Evolutionary conservation across 768 basidiomycete genomes (phyloP).

Genomic region (Hemileccinum rubropunctum): DNA sequence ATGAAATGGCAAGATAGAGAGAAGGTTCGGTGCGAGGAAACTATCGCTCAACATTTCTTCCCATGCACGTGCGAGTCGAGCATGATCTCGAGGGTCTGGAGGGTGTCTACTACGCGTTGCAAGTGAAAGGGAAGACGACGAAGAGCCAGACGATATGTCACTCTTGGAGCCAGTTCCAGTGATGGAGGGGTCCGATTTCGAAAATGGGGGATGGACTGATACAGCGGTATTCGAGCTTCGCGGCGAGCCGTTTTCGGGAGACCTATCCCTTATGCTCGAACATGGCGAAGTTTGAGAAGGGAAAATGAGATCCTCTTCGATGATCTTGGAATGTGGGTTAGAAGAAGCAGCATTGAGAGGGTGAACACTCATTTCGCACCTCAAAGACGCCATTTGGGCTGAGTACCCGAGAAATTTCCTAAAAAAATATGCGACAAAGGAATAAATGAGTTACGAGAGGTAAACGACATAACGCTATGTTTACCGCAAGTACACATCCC

Average conservation of each 20-base stretch:
- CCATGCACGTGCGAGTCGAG: constrained; percentile 61
- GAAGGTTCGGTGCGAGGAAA: constrained; percentile 52
- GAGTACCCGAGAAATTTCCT: constrained; percentile 71
- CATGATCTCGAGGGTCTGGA: constrained; percentile 58
- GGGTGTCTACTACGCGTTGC: constrained; percentile 16
- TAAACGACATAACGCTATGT: constrained; percentile 11
- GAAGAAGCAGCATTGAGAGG: background rate
- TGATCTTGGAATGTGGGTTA: constrained; percentile 42
- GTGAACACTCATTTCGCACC: constrained; percentile 36
- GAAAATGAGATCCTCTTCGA: constrained; percentile 74
- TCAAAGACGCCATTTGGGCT: constrained; percentile 61
- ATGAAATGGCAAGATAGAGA: constrained; percentile 66
- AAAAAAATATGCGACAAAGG: constrained; percentile 2
- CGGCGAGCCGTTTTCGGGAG: constrained; percentile 22
- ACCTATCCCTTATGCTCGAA: constrained; percentile 10
- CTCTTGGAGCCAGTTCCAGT: constrained; percentile 13
- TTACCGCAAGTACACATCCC: constrained; percentile 64
- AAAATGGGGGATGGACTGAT: constrained; percentile 15
- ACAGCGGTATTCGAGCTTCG: constrained; percentile 29
- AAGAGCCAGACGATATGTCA: constrained; percentile 13
- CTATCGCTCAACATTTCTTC: constrained; percentile 59
- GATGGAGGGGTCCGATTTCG: constrained; percentile 25
- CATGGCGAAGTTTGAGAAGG: constrained; percentile 39
- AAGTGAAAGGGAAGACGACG: constrained; percentile 23
- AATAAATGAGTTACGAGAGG: constrained; percentile 14